A percentile compares a stretch with the other conserved stretches of the same genome.
phyloP scores from a whole-genome alignment of 2,329 filamentous ascomycete genomes.

The Alternaria ethzedia region DNA sequence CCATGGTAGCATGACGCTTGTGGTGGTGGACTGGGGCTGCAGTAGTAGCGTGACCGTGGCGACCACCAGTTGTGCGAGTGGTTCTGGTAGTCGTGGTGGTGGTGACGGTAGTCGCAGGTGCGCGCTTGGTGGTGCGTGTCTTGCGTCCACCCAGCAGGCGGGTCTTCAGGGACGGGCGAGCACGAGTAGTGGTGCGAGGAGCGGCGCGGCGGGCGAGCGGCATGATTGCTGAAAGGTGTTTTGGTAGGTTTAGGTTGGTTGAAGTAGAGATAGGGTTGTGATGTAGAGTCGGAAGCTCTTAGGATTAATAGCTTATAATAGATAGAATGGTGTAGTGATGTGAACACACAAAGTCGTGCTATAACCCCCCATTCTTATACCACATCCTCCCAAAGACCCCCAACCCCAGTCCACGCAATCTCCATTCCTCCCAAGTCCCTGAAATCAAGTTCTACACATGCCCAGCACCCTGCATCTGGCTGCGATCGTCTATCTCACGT shows the following conservation, averaged over 20 bases:
- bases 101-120: slow-evolving; percentile 42
- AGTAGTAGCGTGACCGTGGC: slow-evolving; percentile 22
- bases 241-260: slow-evolving; percentile 6
- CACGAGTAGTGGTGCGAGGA: slow-evolving; percentile 32
- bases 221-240: slow-evolving; percentile 20
- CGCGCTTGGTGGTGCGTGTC: slow-evolving; percentile 44
- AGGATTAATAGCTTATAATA: background rate
- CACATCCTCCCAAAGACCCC: background rate
- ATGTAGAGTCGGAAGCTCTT: background rate
- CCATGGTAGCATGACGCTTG: slow-evolving; percentile 70
- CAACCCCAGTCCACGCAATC: background rate
- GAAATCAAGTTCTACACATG: slow-evolving; percentile 32
- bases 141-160: slow-evolving; percentile 56
- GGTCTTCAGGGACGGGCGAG: slow-evolving; percentile 60
- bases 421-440: background rate
- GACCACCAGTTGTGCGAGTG: slow-evolving; percentile 53
- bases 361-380: slow-evolving; percentile 15
- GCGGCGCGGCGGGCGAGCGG: slow-evolving; percentile 35
- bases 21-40: slow-evolving; percentile 61
- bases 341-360: background rate
- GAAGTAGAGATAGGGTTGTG: background rate
- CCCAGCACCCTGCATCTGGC: slow-evolving; percentile 9
- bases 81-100: slow-evolving; percentile 50
- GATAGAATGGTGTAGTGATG: background rate
- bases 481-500: slow-evolving; percentile 26